phyloP scores from a whole-genome alignment of 2,329 filamentous ascomycete species.

The Tolypocladium ovalisporum region DNA sequence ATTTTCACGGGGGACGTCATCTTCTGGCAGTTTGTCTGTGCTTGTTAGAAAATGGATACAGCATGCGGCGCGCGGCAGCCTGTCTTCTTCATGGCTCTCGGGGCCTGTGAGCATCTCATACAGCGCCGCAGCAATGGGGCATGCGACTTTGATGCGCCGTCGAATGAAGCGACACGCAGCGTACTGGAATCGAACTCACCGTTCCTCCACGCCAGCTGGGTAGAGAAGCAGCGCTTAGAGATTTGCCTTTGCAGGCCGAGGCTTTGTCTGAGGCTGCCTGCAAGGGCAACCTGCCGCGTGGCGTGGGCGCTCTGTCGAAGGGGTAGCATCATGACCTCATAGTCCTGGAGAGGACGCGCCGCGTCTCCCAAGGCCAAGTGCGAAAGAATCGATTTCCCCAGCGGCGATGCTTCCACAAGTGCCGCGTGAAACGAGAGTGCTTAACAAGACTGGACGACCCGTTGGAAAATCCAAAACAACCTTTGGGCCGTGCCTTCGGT shows the following conservation, averaged over 20 bases:
- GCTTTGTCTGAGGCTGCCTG: background rate
- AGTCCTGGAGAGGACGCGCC: background rate
- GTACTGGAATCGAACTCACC: background rate
- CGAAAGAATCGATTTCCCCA: background rate
- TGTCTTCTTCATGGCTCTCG: background rate
- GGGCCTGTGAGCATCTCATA: background rate
- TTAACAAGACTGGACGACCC: too few species aligned
- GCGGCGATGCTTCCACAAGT: background rate
- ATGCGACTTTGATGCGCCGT: background rate
- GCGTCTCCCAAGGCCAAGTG: background rate
- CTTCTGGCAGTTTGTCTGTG: background rate
- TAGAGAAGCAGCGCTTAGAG: conserved; percentile 1
- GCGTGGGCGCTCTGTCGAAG: background rate
- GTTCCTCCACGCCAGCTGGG: background rate
- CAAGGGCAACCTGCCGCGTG: background rate
- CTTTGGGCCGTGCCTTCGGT: background rate
- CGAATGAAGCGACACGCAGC: background rate
- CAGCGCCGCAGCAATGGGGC: background rate
- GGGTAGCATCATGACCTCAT: background rate
- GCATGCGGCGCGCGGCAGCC: background rate
- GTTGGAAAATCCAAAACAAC: background rate
- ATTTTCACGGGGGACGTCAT: background rate
- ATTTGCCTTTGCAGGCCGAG: background rate
- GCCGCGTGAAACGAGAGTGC: background rate
- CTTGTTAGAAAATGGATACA: background rate